Percentiles rank a stretch among this genome's conserved stretches.
These are phyloP conservation scores for Cicer pinnatifidum DNA, from an alignment of 306 rosid genomes.

Conservation along the genomic window DNA sequence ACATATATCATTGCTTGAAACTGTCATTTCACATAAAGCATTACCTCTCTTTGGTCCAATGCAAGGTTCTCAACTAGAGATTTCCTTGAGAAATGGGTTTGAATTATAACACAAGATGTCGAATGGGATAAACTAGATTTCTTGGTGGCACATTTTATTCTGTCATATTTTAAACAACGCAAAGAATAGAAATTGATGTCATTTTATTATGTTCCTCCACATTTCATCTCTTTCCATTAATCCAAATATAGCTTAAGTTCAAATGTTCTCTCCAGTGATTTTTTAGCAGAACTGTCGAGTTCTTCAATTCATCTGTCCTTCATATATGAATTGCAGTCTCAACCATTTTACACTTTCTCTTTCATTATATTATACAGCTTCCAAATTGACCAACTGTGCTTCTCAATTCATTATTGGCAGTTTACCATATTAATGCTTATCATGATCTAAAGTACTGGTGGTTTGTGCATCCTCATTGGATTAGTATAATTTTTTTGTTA, in stretches of 20 bases:
- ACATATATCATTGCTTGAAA: not conserved
- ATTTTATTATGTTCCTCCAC: not conserved
- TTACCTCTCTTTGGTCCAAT: not conserved
- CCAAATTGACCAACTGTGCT: constrained; percentile 13
- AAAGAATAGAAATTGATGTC: not conserved
- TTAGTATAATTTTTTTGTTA: not conserved
- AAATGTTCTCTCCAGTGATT: not conserved
- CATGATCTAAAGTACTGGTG: not conserved
- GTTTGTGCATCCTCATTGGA: not conserved
- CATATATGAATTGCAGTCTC: constrained; percentile 4
- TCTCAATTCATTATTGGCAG: constrained; percentile 3
- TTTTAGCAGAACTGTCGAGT: constrained; percentile 8
- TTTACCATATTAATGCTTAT: constrained; percentile 3
- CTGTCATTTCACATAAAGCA: not conserved
- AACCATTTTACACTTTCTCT: not conserved
- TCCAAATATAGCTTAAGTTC: not conserved
- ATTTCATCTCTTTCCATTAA: not conserved
- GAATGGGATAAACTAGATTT: not conserved
- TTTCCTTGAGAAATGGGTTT: not conserved
- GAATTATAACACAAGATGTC: not conserved
- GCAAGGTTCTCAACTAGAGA: not conserved
- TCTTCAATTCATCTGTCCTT: constrained; percentile 16
- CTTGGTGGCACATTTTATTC: not conserved
- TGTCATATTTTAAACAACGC: not conserved
- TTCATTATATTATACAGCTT: constrained; percentile 4